Evolutionary conservation across 2,329 filamentous ascomycete genomes (phyloP).

Genomic region (Penicillium sp.): DNA sequence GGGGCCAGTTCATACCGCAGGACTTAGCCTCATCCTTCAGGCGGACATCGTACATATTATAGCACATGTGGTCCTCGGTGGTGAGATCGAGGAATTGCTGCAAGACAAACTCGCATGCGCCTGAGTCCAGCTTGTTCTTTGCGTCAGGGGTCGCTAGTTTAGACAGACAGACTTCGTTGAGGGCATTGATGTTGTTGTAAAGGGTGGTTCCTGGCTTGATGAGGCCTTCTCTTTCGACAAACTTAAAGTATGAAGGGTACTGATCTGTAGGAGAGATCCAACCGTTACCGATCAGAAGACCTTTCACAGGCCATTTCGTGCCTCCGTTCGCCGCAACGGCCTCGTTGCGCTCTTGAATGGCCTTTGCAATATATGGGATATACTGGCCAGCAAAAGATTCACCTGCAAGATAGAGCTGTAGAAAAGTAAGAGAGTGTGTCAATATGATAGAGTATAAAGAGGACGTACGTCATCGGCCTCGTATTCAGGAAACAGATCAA

Average conservation of each 20-base stretch:
- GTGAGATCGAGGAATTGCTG: conserved; percentile 69
- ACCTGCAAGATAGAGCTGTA: conserved; percentile 85
- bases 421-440: not conserved
- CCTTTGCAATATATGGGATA: conserved; percentile 93
- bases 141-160: conserved; percentile 59
- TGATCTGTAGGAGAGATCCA: conserved; percentile 93
- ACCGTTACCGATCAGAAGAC: conserved; percentile 91
- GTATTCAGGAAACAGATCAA: conserved; percentile 85
- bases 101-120: conserved; percentile 74
- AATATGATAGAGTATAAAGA: not conserved
- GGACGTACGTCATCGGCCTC: conserved; percentile 80
- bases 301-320: conserved; percentile 73
- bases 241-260: conserved; percentile 82
- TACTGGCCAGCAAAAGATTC: conserved; percentile 97
- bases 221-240: conserved; percentile 72
- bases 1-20: conserved; percentile 98
- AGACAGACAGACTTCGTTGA: conserved; percentile 67
- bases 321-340: conserved; percentile 39
- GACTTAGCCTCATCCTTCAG: conserved; percentile 70
- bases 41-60: conserved; percentile 97
- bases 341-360: conserved; percentile 85
- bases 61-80: conserved; percentile 61
- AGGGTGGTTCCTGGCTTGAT: conserved; percentile 64
- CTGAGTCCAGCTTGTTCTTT: conserved; percentile 64
- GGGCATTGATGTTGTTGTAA: conserved; percentile 63